Base-by-base conservation (phyloP, 805 yeast genomes). In the Lipomyces sp. region DNA sequence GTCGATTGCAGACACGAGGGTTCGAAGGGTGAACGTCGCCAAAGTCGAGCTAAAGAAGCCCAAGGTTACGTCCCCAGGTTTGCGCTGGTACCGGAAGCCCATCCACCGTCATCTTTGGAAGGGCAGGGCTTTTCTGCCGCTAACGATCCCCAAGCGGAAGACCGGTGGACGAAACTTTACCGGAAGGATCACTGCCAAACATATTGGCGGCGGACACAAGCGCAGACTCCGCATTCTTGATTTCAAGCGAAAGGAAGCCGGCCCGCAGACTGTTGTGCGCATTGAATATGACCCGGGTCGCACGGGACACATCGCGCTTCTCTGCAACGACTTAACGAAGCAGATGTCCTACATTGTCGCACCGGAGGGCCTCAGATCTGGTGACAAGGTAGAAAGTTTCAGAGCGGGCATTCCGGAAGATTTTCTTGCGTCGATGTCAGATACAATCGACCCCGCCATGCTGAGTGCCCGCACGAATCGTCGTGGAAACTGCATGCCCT, bases 231-330 rank as follows among this genome's bases (percentile, higher is more conserved):
- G 98, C 63, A 68, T 86, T 31, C 77, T 93, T 21, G 98, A 93
- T 69, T 83, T 82, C 63, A 71, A 74, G 61, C 79, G 98, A 64
- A 63, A 67, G 35, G 76, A 67, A 2, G 70, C 82, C 1, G 98
- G 97, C 24, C 77, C 76, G 39, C 93, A 87, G 62, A 76, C 78
- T 29, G 97, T 93, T 21, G 72, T 82, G 57, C 77, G 98, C 67
- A 86, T 93, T 53, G 98, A 93, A 69, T 88, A 88, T 65, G 98
- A 93, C 70, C 98, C 98, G 43, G 86, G 86, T 63, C 80, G 98
- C 74, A 79, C 95, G 2, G 84, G 93, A 5, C 98, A 93, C 70
- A 84, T 93, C 67, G 98, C 98, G 0, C 72, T 93, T 54, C 64
- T 91, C 43, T 77, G 83, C 68, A 84, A 84, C 68, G 68, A 74